A percentile compares a stretch with the other conserved stretches of the same genome.
phyloP scores from a whole-genome alignment of 805 yeast species.

The Wickerhamiella shivajii region DNA sequence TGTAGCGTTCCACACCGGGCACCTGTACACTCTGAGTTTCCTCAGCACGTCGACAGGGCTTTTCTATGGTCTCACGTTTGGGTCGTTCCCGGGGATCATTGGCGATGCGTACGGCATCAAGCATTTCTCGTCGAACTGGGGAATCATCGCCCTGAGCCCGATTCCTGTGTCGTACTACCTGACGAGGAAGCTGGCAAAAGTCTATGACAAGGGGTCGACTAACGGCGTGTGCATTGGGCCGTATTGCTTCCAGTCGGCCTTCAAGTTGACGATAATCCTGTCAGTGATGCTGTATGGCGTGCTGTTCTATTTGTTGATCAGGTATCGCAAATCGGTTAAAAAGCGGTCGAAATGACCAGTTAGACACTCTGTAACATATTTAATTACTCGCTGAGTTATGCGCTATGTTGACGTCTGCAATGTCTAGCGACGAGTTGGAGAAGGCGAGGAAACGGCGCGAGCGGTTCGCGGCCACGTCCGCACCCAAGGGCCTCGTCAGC shows the following conservation, averaged over 20 bases:
- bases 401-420: too few species aligned
- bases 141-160: constrained; percentile 53
- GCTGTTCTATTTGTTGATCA: constrained; percentile 2
- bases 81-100: constrained; percentile 61
- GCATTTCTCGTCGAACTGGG: constrained; percentile 60
- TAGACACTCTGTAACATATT: too few species aligned
- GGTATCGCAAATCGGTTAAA: too few species aligned
- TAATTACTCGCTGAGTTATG: too few species aligned
- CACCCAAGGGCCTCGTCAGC: too few species aligned
- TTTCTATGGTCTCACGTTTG: constrained; percentile 60
- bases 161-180: constrained; percentile 44
- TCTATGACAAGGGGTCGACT: constrained; percentile 36
- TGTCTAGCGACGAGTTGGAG: too few species aligned
- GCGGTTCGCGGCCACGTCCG: too few species aligned
- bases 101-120: constrained; percentile 60
- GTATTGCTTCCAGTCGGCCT: constrained; percentile 13
- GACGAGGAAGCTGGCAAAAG: constrained; percentile 47
- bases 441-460: too few species aligned
- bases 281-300: constrained; percentile 7
- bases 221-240: constrained; percentile 12
- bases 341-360: too few species aligned
- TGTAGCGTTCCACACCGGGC: constrained; percentile 18
- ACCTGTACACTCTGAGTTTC: constrained; percentile 27
- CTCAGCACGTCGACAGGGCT: constrained; percentile 48
- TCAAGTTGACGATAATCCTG: constrained; percentile 11